Evolutionary conservation across 225 moss, liverwort and hornwort species (phyloP).

Genomic region (Polytrichum commune): DNA sequence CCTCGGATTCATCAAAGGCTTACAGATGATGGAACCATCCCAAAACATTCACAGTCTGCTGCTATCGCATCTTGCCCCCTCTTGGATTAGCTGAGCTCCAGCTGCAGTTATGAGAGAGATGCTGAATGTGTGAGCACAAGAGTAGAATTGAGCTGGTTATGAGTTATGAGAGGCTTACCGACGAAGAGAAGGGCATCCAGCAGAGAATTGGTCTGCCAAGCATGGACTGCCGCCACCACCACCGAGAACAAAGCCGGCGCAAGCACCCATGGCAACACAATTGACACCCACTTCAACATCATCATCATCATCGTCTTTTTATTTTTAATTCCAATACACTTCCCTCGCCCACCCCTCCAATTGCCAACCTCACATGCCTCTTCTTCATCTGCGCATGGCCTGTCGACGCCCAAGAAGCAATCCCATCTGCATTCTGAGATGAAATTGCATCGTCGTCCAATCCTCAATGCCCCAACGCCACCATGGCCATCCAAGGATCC

Average conservation of each 20-base stretch:
- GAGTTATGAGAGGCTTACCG: constrained; percentile 17
- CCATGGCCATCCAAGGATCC: no score
- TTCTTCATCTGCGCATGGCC: no score
- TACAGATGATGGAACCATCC: not conserved
- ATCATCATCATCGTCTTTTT: constrained; percentile 6
- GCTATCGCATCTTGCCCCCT: not conserved
- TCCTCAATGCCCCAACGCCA: no score
- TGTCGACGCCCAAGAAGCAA: no score
- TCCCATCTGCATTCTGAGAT: no score
- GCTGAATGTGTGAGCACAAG: not conserved
- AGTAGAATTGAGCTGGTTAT: not conserved
- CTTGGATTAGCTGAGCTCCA: not conserved
- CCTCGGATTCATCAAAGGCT: not conserved
- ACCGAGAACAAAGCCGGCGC: constrained; percentile 52
- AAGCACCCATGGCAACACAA: constrained; percentile 52
- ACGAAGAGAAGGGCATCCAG: constrained; percentile 50
- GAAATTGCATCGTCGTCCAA: no score
- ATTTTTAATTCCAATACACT: constrained; percentile 1
- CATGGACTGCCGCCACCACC: constrained; percentile 56
- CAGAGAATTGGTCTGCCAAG: constrained; percentile 52
- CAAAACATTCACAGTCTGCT: constrained; percentile 3
- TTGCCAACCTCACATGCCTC: no score
- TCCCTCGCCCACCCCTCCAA: no score
- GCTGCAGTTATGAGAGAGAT: not conserved
- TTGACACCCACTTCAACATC: constrained; percentile 49